Evolutionary conservation across 441 rosid species (phyloP).

Genomic region (Pelargonium citronellum): DNA sequence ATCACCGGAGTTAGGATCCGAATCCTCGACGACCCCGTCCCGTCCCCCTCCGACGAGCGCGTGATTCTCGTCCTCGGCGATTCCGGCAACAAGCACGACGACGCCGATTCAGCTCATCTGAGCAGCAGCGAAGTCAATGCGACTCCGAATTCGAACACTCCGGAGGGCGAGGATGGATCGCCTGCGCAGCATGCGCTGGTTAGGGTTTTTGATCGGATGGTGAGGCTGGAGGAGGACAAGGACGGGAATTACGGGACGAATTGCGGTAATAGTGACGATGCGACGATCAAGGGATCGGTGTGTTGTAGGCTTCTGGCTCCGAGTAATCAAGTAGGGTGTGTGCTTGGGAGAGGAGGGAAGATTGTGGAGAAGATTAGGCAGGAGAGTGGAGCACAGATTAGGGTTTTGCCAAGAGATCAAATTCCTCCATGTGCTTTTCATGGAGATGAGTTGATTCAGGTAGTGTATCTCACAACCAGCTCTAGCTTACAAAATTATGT

Average conservation of each 20-base stretch:
- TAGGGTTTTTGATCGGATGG: slow-evolving; percentile 47
- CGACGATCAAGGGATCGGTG: slow-evolving; percentile 30
- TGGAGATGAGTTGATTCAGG: slow-evolving; percentile 50
- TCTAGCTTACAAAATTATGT: too few relatives aligned
- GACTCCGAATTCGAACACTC: too few relatives aligned
- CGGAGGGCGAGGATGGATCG: slow-evolving; percentile 24
- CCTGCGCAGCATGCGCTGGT: slow-evolving; percentile 40
- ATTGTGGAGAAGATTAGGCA: slow-evolving; percentile 40
- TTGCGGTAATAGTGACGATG: slow-evolving; percentile 15
- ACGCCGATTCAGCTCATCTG: not conserved
- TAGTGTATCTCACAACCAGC: slow-evolving; percentile 4
- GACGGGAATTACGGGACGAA: slow-evolving; percentile 16
- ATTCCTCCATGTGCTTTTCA: slow-evolving; percentile 40
- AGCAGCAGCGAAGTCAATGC: too few relatives aligned
- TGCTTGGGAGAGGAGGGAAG: slow-evolving; percentile 35
- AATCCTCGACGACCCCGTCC: slow-evolving; percentile 41
- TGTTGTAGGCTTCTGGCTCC: slow-evolving; percentile 43
- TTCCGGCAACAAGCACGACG: slow-evolving; percentile 5
- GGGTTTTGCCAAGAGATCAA: slow-evolving; percentile 39
- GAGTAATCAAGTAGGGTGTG: slow-evolving; percentile 34
- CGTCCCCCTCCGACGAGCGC: slow-evolving; percentile 43
- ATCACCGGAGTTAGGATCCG: slow-evolving; percentile 45
- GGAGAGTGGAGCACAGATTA: slow-evolving; percentile 39
- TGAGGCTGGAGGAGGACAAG: slow-evolving; percentile 33
- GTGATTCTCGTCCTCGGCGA: slow-evolving; percentile 34